A percentile compares a stretch with the other conserved stretches of the same genome.
Conservation (phyloP, 371 early-diverging fungal genomes). For the Lichtheimia ornata region DNA sequence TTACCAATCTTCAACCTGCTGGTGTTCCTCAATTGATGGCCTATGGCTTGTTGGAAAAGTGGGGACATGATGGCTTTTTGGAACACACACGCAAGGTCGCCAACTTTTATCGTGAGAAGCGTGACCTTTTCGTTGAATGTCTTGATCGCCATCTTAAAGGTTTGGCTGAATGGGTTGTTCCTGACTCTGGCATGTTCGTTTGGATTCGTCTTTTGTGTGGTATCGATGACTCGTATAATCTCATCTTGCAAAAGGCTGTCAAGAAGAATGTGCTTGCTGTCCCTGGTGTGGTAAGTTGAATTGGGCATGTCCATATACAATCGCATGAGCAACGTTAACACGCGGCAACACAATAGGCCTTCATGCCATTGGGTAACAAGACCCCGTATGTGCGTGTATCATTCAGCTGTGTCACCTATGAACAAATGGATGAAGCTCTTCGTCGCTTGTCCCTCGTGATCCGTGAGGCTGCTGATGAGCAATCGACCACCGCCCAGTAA, state of each 20-base stretch:
- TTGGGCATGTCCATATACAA: background rate
- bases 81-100: constrained; percentile 63
- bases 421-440: constrained; percentile 69
- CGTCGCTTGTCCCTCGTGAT: constrained; percentile 51
- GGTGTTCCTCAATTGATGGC: constrained; percentile 72
- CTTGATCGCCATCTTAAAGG: constrained; percentile 61
- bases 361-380: constrained; percentile 26
- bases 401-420: constrained; percentile 61
- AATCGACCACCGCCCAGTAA: too few species aligned
- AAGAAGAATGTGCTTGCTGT: constrained; percentile 74
- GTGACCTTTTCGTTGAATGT: constrained; percentile 60
- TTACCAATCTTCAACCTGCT: constrained; percentile 76
- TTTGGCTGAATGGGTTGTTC: constrained; percentile 68
- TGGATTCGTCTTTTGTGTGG: constrained; percentile 73
- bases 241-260: constrained; percentile 67
- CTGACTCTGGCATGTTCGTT: constrained; percentile 81
- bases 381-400: constrained; percentile 63
- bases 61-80: constrained; percentile 70
- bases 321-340: background rate
- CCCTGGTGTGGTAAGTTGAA: constrained; percentile 61
- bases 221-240: constrained; percentile 62
- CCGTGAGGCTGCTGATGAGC: constrained; percentile 24
- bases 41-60: constrained; percentile 57
- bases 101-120: constrained; percentile 60
- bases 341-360: constrained; percentile 14